These are phyloP conservation scores for Cordyceps fumosorosea DNA, from an alignment of 2,329 filamentous ascomycete species.

Conservation along the genomic window DNA sequence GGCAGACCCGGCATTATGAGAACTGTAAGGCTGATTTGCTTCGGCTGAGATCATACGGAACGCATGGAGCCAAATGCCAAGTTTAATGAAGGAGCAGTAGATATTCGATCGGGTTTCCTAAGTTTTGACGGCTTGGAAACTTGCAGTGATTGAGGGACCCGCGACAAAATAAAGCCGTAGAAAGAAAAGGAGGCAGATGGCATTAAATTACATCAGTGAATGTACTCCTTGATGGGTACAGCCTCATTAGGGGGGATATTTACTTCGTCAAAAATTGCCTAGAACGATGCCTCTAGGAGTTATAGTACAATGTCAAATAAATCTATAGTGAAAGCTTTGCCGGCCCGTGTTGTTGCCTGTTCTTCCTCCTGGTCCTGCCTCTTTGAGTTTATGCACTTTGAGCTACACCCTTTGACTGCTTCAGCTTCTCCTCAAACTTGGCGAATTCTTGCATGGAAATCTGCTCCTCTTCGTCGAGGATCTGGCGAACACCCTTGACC, in stretches of 20 bases:
- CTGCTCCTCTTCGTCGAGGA: constrained; percentile 87
- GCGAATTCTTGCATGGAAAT: constrained; percentile 81
- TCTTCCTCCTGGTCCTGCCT: neutral
- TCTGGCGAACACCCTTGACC: constrained; percentile 85
- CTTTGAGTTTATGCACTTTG: neutral
- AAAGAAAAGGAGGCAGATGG: neutral
- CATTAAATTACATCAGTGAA: neutral
- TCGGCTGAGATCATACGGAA: neutral
- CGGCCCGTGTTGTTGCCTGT: neutral
- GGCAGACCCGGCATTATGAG: neutral
- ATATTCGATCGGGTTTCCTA: too few species aligned
- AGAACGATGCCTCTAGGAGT: neutral
- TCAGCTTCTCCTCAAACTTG: constrained; percentile 83
- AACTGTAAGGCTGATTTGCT: neutral
- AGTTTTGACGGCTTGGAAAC: too few species aligned
- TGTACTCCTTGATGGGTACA: neutral
- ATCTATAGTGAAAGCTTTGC: neutral
- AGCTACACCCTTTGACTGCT: constrained; percentile 41
- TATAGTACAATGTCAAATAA: neutral
- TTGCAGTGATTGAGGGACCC: too few species aligned
- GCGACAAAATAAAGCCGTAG: too few species aligned
- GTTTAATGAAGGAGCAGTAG: too few species aligned
- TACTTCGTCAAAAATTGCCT: neutral
- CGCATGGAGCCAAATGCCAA: neutral
- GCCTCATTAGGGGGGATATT: neutral